A percentile compares a stretch with the other conserved stretches of the same genome.
Conservation (phyloP, 148 eudicot genomes). For the Rhododendron henanense region DNA sequence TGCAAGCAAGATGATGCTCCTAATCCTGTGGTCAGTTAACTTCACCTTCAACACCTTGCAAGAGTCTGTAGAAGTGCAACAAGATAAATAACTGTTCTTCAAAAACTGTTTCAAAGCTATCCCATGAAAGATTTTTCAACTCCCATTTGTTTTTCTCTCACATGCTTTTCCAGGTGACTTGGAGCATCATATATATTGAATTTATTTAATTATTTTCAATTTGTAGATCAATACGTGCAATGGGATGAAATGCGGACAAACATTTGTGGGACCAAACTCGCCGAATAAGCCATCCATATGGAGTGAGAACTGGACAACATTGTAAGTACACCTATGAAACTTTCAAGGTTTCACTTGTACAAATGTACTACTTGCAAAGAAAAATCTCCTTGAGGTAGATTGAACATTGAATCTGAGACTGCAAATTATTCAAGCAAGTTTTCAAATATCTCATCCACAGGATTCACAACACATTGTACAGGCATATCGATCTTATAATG, state of each 20-base stretch:
- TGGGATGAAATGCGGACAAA: slow-evolving; percentile 79
- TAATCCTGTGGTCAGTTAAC: slow-evolving; percentile 57
- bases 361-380: not conserved
- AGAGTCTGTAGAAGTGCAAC: not conserved
- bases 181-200: not conserved
- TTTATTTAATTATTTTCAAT: not conserved
- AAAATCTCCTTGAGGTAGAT: not conserved
- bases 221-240: slow-evolving; percentile 93
- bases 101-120: not conserved
- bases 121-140: not conserved
- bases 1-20: slow-evolving; percentile 97
- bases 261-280: slow-evolving; percentile 79
- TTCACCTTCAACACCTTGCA: not conserved
- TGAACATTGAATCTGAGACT: not conserved
- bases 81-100: not conserved
- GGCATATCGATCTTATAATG: not conserved
- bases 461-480: not conserved
- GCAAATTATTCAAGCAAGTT: not conserved
- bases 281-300: slow-evolving; percentile 83
- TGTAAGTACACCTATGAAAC: slow-evolving; percentile 37
- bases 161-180: not conserved
- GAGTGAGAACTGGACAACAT: slow-evolving; percentile 95
- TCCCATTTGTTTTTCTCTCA: not conserved
- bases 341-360: not conserved
- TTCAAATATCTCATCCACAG: not conserved